Conservation (phyloP, 2,329 filamentous ascomycete genomes). For the Aspergillus pseudonomiae region DNA sequence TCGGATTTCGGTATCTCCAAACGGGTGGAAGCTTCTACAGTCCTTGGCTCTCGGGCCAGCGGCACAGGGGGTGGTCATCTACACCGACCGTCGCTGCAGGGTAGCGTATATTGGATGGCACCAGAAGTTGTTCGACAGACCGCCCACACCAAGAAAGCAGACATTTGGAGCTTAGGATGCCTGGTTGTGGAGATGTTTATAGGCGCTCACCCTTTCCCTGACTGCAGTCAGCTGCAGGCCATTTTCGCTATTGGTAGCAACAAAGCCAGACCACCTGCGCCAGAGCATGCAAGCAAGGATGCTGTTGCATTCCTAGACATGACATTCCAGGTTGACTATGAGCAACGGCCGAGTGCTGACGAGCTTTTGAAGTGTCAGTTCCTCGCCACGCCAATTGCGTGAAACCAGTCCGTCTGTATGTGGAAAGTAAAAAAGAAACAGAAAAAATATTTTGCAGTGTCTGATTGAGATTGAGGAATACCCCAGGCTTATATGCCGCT, state of each 20-base stretch:
- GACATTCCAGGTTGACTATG: slow-evolving; percentile 96
- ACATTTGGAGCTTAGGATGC: slow-evolving; percentile 97
- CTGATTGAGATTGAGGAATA: slow-evolving; percentile 16
- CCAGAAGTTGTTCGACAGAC: slow-evolving; percentile 98
- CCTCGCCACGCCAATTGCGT: slow-evolving; percentile 68
- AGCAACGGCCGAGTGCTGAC: slow-evolving; percentile 87
- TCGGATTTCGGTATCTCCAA: slow-evolving; percentile 99
- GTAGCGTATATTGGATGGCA: slow-evolving; percentile 99
- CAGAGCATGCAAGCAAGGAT: slow-evolving; percentile 81
- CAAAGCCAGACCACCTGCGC: slow-evolving; percentile 84
- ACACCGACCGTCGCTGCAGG: slow-evolving; percentile 77
- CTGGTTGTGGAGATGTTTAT: slow-evolving; percentile 99
- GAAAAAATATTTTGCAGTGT: not conserved
- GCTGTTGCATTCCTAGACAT: slow-evolving; percentile 79
- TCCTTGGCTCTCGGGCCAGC: slow-evolving; percentile 58
- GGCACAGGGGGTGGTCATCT: slow-evolving; percentile 45
- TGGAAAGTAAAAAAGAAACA: not conserved
- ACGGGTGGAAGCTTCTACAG: slow-evolving; percentile 88
- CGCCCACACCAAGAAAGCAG: slow-evolving; percentile 95
- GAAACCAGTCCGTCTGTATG: slow-evolving; percentile 2
- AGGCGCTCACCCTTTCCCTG: slow-evolving; percentile 91
- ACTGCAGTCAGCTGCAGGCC: slow-evolving; percentile 94
- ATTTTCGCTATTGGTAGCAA: slow-evolving; percentile 97
- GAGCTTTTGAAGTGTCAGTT: slow-evolving; percentile 85
- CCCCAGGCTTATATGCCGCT: not conserved